Base-by-base conservation (phyloP, 2,329 filamentous ascomycete genomes). In the Paracoccidioides brasiliensis region DNA sequence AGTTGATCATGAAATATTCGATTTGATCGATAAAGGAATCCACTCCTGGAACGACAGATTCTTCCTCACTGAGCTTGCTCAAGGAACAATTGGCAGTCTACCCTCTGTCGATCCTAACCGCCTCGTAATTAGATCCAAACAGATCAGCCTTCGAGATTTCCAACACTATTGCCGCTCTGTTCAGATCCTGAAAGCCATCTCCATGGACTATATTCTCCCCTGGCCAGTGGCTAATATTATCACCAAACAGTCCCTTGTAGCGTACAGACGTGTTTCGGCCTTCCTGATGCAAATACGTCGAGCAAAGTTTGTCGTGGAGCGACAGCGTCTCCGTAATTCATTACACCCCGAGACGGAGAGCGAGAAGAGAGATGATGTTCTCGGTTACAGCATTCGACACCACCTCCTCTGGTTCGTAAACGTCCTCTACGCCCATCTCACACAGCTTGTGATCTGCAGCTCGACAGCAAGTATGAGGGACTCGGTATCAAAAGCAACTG, bases 1-100 rank as follows among this genome's bases (percentile, higher is more conserved):
- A 0, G 84, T 95, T 61, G 80, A 85, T 10, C 76, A 78, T 32
- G 79, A 79, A 10, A 69, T 96, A 1, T 95, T 95, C 64, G 80
- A 84, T 55, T 83, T 85, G 51, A 78, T 96, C 46, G 86, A 93
- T 61, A 75, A 69, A 51, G 71, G 72, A 10, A 69, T 76, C 73
- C 65, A 69, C 65, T 70, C 70, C 40, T 96, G 90, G 90, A 84
- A 85, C 58, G 89, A 96, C 67, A 81, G 83, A 22, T 95, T 91
- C 64, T 78, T 86, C 0, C 74, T 96, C 33, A 93, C 86, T 0
- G 88, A 90, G 61, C 72, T 89, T 1, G 83, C 85, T 0, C 86
- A 89, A 56, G 83, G 84, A 55, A 82, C 86, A 0, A 90, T 89
- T 66, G 76, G 74, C 4, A 66, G 65, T 0, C 63, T 80, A 1